phyloP scores from a whole-genome alignment of 345 rosid genomes.

The Aquilaria yunnanensis region DNA sequence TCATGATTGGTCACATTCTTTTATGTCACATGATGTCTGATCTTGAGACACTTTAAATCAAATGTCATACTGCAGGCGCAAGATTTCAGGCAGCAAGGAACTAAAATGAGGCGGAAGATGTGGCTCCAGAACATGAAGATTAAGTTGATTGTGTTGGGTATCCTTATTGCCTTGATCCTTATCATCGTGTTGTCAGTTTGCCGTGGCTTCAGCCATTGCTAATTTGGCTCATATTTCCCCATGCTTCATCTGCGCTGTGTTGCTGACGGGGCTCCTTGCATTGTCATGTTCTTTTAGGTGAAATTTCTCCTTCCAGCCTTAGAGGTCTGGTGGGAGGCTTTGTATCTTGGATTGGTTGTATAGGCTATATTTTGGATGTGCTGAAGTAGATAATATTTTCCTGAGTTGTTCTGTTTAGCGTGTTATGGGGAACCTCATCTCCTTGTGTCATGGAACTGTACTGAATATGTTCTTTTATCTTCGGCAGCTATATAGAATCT shows the following conservation, averaged over 20 bases:
- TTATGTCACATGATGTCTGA: neutral
- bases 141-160: constrained; percentile 74
- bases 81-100: constrained; percentile 84
- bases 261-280: constrained; percentile 16
- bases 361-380: constrained; percentile 23
- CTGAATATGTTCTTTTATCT: no score
- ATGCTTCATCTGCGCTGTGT: constrained; percentile 12
- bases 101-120: constrained; percentile 83
- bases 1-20: neutral
- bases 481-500: no score
- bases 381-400: constrained; percentile 8
- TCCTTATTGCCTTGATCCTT: constrained; percentile 66
- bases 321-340: constrained; percentile 11
- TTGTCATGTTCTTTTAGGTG: constrained; percentile 10
- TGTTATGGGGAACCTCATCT: no score
- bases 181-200: constrained; percentile 66
- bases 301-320: constrained; percentile 1
- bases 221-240: constrained; percentile 7
- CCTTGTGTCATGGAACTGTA: no score
- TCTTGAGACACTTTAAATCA: neutral
- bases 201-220: constrained; percentile 70
- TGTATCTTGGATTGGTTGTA: constrained; percentile 27
- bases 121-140: constrained; percentile 96
- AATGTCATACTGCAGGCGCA: constrained; percentile 53
- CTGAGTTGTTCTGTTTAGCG: no score